A percentile compares a stretch with the other conserved stretches of the same genome.
phyloP scores from a whole-genome alignment of 768 basidiomycete genomes.

The Lanmaoa pseudosensibilis region DNA sequence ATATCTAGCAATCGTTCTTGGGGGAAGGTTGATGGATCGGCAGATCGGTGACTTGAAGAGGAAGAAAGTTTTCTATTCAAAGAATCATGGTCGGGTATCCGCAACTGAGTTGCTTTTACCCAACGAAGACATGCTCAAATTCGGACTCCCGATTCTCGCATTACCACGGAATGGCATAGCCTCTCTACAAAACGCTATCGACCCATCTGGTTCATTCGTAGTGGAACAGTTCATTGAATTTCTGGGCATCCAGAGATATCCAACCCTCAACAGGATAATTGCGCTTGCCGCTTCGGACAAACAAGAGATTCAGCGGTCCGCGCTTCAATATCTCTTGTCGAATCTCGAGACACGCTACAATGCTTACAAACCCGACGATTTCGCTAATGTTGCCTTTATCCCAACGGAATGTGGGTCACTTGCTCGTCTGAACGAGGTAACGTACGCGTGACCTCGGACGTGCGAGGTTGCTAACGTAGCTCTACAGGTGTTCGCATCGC shows the following conservation, averaged over 20 bases:
- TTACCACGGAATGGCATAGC: background rate
- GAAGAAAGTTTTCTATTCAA: slow-evolving; percentile 9
- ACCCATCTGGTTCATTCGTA: background rate
- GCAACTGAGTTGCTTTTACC: slow-evolving; percentile 78
- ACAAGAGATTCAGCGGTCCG: background rate
- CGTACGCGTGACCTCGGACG: background rate
- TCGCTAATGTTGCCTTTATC: slow-evolving; percentile 10
- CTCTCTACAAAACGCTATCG: background rate
- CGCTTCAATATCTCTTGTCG: slow-evolving; percentile 13
- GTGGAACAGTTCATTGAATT: background rate
- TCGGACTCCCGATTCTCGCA: slow-evolving; percentile 76
- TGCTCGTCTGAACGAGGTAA: slow-evolving; percentile 12
- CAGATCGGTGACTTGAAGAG: background rate
- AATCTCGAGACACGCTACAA: slow-evolving; percentile 10
- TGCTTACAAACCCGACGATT: slow-evolving; percentile 13
- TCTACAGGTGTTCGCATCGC: slow-evolving; percentile 8
- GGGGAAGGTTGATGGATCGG: slow-evolving; percentile 12
- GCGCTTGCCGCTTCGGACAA: slow-evolving; percentile 5
- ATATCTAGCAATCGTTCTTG: slow-evolving; percentile 64
- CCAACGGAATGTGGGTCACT: slow-evolving; percentile 8
- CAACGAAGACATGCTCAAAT: slow-evolving; percentile 55
- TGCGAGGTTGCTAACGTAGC: background rate
- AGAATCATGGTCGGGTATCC: background rate
- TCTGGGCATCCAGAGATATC: slow-evolving; percentile 3
- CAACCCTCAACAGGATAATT: slow-evolving; percentile 7